Evolutionary conservation across 371 early-diverging fungal species (phyloP).

Genomic region (Mucor lusitanicus): DNA sequence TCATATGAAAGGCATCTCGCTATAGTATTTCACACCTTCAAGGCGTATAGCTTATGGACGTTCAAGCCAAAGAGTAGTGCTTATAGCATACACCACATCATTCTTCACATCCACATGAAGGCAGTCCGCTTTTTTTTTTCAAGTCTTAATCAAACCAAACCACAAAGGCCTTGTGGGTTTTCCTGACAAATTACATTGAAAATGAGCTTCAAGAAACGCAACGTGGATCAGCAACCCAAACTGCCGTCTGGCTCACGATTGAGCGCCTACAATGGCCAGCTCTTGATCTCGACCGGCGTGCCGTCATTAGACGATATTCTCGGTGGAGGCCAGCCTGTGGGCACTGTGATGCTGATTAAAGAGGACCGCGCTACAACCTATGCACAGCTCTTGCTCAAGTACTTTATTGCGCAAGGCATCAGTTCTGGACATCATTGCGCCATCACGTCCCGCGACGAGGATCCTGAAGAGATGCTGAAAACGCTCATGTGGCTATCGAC

Average conservation of each 20-base stretch:
- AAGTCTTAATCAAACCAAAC: not conserved
- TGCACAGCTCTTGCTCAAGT: slow-evolving; percentile 76
- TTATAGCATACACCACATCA: not conserved
- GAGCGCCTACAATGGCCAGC: slow-evolving; percentile 79
- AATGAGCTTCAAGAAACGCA: slow-evolving; percentile 75
- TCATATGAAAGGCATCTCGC: not conserved
- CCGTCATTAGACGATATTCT: slow-evolving; percentile 87
- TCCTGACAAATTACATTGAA: not conserved
- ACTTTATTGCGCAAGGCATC: slow-evolving; percentile 87
- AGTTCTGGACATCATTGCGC: slow-evolving; percentile 76
- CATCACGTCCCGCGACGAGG: slow-evolving; percentile 68
- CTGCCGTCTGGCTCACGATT: slow-evolving; percentile 78
- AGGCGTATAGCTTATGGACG: no score
- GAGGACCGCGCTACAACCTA: slow-evolving; percentile 87
- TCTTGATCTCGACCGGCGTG: slow-evolving; percentile 85
- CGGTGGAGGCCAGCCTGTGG: slow-evolving; percentile 88
- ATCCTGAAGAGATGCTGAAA: slow-evolving; percentile 55
- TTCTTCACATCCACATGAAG: not conserved
- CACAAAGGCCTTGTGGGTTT: not conserved
- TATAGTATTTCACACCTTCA: no score
- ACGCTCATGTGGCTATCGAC: slow-evolving; percentile 64
- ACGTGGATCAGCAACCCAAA: slow-evolving; percentile 63
- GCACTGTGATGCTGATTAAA: slow-evolving; percentile 77
- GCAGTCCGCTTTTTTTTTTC: not conserved
- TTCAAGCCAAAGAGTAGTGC: not conserved